Conservation (phyloP, 148 eudicot species). For the Silene conica region DNA sequence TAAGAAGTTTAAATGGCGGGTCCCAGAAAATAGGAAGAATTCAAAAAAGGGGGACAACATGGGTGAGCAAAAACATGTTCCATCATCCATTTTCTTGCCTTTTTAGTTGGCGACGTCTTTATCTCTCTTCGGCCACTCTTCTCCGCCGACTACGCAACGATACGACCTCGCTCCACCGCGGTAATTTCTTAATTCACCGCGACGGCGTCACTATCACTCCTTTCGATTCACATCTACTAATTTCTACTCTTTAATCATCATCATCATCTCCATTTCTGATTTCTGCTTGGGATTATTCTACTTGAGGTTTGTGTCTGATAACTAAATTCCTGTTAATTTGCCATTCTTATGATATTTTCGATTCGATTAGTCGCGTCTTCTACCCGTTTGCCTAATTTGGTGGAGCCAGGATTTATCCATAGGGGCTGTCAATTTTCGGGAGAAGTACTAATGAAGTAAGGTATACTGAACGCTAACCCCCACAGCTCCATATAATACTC, state of each 20-base stretch:
- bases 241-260: neutral
- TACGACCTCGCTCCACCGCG: constrained; percentile 41
- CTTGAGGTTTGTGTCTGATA: neutral
- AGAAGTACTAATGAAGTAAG: no score
- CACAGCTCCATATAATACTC: neutral
- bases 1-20: no score
- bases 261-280: no score
- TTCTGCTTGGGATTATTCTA: neutral
- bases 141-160: constrained; percentile 56
- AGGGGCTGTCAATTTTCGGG: no score
- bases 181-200: constrained; percentile 1
- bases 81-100: no score
- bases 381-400: no score
- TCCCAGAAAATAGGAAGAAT: no score
- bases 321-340: neutral
- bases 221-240: neutral
- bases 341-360: neutral
- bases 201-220: no score
- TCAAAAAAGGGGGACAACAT: no score
- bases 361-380: neutral
- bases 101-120: no score
- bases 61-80: no score
- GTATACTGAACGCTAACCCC: neutral
- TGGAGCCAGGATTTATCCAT: no score
- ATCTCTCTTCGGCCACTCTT: constrained; percentile 20